Percentiles rank a stretch among this genome's conserved stretches.
phyloP scores from a whole-genome alignment of 495 filamentous ascomycete genomes.

The Hypomontagnella submonticulosa region DNA sequence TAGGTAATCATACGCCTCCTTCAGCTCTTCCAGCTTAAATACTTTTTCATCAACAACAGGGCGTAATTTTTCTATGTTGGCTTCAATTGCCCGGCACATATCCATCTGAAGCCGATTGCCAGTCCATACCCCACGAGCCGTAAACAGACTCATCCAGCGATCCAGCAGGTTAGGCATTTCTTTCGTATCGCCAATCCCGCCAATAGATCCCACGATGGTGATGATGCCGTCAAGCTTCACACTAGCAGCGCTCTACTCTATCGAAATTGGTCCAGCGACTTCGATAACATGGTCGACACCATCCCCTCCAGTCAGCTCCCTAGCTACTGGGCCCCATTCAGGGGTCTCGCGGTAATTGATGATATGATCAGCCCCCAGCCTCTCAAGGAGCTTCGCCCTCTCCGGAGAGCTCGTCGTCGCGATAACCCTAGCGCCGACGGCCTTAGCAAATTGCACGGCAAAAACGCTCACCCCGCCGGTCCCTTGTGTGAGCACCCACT shows the following conservation, averaged over 20 bases:
- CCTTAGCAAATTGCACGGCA: constrained; percentile 53
- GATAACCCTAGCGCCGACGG: constrained; percentile 52
- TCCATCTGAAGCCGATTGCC: constrained; percentile 64
- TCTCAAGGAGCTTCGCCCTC: constrained; percentile 49
- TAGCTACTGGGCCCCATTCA: constrained; percentile 71
- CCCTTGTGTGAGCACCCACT: constrained; percentile 49
- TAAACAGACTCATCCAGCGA: constrained; percentile 59
- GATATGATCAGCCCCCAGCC: constrained; percentile 62
- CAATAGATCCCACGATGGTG: constrained; percentile 66
- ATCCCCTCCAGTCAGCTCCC: constrained; percentile 61
- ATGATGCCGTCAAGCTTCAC: constrained; percentile 67
- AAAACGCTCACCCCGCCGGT: constrained; percentile 52
- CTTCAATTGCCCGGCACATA: constrained; percentile 56
- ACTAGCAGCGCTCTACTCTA: constrained; percentile 64
- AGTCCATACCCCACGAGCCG: constrained; percentile 63
- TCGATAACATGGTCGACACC: constrained; percentile 72
- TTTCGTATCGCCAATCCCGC: constrained; percentile 50
- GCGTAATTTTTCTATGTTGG: constrained; percentile 36
- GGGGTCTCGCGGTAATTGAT: constrained; percentile 70
- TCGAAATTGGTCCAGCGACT: constrained; percentile 64
- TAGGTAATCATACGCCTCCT: constrained; percentile 48
- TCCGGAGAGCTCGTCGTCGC: constrained; percentile 52
- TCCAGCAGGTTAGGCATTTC: constrained; percentile 58
- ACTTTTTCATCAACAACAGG: constrained; percentile 41
- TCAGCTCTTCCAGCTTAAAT: constrained; percentile 44